Base-by-base conservation (phyloP, 331 rosid species). In the Prunus yedoensis region DNA sequence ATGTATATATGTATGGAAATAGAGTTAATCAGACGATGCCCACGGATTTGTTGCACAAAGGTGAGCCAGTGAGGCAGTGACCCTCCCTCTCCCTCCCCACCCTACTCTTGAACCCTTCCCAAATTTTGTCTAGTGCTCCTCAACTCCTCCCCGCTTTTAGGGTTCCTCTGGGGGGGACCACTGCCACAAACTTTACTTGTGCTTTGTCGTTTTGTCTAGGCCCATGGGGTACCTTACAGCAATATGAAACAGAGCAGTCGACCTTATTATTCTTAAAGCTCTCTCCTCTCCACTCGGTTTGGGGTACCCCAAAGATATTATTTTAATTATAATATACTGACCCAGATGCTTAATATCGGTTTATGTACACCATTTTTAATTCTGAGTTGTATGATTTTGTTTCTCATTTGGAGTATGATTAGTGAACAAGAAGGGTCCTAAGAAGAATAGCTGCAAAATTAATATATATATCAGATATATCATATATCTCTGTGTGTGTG, bases 341-440 rank as follows among this genome's bases (percentile, higher is more conserved):
- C 68, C 74, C 81, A 60, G 68, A 76, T 68, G 79, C 87, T 67
- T 73, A 59, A 27, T 79, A 81, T 80, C 77, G 76, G 70, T 45
- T 10, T 35, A 28, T 70, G 14, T 3, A 12, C 64, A n/a, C 10
- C 46, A 18, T 50, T 51, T 18, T 67, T 64, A 76, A 71, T 76
- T 64, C 66, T 14, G 68, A 38, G 32, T 18, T 53, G 66, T 70
- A 32, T 69, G 2, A 7, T 15, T 53, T 53, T 43, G 50, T 18
- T 75, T 70, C 67, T 9, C 15, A 9, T 58, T 45, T 78, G 46
- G 35, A 25, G 77, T 43, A 38, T 28, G 70, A 57, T 38, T 38
- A 78, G 76, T 68, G 73, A 58, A 21, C 21, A 43, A 47, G 54
- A 38, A 21, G 32, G 32, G 20, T 53, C 77, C 74, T 54, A 53